These are phyloP conservation scores for Diplodia sapinea DNA, from an alignment of 2,329 filamentous ascomycete species.

Conservation along the genomic window DNA sequence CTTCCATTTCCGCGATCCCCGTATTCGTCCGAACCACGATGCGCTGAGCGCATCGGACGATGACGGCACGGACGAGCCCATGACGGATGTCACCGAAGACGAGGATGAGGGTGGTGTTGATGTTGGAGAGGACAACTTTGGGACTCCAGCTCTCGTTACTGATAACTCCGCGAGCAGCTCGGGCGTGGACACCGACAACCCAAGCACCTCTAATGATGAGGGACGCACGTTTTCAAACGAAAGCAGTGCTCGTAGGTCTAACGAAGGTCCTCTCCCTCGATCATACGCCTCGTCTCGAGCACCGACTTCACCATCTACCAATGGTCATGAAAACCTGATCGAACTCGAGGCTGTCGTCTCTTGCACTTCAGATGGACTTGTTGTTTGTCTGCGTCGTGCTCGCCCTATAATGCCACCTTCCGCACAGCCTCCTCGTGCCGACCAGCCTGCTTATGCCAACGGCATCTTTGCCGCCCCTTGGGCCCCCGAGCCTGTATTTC, in stretches of 20 bases:
- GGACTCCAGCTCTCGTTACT: not conserved
- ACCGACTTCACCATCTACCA: conserved; percentile 34
- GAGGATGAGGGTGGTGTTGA: conserved; percentile 51
- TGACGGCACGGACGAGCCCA: conserved; percentile 52
- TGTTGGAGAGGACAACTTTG: conserved; percentile 35
- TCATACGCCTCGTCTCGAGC: conserved; percentile 14
- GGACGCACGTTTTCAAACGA: conserved; percentile 10
- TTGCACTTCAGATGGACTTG: conserved; percentile 85
- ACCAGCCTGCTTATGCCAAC: conserved; percentile 53
- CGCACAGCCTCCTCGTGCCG: conserved; percentile 53
- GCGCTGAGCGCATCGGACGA: conserved; percentile 55
- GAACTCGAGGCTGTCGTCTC: conserved; percentile 91
- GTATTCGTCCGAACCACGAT: conserved; percentile 48
- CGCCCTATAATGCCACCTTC: conserved; percentile 70
- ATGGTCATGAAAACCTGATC: conserved; percentile 52
- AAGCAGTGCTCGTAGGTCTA: conserved; percentile 5
- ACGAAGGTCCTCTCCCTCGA: not conserved
- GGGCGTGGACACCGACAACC: conserved; percentile 31
- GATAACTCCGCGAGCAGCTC: conserved; percentile 20
- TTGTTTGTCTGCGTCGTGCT: conserved; percentile 78
- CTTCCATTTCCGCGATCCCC: conserved; percentile 81
- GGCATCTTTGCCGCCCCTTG: conserved; percentile 82
- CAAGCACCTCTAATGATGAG: conserved; percentile 29
- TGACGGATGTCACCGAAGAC: conserved; percentile 57
- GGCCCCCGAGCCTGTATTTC: conserved; percentile 69